A percentile compares a stretch with the other conserved stretches of the same genome.
phyloP scores from a whole-genome alignment of 2,329 filamentous ascomycete genomes.

The Tetracladium maxilliforme region DNA sequence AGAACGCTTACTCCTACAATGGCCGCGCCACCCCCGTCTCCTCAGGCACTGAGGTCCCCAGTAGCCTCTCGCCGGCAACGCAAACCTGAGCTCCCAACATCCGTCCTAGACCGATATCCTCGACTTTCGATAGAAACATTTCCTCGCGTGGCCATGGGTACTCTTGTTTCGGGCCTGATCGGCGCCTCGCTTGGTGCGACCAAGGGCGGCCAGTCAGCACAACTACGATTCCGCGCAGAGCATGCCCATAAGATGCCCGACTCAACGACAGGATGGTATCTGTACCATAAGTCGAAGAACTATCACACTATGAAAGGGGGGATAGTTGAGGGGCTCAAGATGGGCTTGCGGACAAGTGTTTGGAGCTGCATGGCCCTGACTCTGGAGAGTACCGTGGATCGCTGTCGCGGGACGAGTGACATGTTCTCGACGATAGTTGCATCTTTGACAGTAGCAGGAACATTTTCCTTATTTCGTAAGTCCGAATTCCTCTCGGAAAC shows the following conservation, averaged over 20 bases:
- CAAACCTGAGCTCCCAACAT: too few species aligned
- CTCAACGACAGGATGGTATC: slow-evolving; percentile 77
- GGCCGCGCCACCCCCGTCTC: background rate
- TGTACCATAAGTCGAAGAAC: slow-evolving; percentile 98
- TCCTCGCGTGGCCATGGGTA: slow-evolving; percentile 50
- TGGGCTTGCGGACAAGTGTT: slow-evolving; percentile 54
- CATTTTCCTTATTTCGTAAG: slow-evolving; percentile 78
- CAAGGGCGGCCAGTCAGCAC: slow-evolving; percentile 59
- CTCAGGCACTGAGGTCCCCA: background rate
- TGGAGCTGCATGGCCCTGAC: slow-evolving; percentile 67
- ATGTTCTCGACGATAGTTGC: slow-evolving; percentile 70
- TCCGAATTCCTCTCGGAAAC: slow-evolving; percentile 7
- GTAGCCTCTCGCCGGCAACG: slow-evolving; percentile 4
- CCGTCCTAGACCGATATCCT: too few species aligned
- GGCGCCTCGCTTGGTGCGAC: slow-evolving; percentile 57
- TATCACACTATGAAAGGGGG: slow-evolving; percentile 73
- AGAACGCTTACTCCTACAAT: background rate
- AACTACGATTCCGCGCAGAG: slow-evolving; percentile 82
- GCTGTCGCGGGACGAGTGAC: slow-evolving; percentile 54
- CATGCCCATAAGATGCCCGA: slow-evolving; percentile 88
- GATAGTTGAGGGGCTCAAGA: slow-evolving; percentile 61
- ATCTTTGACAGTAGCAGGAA: slow-evolving; percentile 69
- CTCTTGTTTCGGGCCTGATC: slow-evolving; percentile 46
- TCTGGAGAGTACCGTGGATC: slow-evolving; percentile 76
- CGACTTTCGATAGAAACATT: slow-evolving; percentile 48